Percentiles rank a stretch among this genome's conserved stretches.
Evolutionary conservation across 106 monocot genomes (phyloP).

Genomic region (Narthecium ossifragum): DNA sequence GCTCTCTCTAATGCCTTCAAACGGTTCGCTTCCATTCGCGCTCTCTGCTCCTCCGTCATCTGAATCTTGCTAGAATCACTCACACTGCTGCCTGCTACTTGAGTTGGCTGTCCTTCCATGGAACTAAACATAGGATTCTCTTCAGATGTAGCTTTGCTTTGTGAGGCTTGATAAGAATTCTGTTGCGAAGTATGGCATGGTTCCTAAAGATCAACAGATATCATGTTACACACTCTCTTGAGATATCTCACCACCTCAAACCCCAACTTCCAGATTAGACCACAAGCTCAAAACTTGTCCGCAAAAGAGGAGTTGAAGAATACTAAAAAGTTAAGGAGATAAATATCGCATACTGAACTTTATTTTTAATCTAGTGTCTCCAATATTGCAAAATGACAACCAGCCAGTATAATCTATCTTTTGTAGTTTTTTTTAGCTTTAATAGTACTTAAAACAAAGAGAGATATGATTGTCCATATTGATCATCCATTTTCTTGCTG

Average conservation of each 20-base stretch:
- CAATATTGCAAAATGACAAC: no score
- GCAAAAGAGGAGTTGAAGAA: background rate
- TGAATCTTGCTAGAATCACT: conserved; percentile 14
- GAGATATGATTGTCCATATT: no score
- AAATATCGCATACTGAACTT: no score
- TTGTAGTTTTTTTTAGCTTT: no score
- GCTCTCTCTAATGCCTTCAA: conserved; percentile 75
- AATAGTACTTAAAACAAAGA: no score
- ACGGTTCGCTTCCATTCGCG: conserved; percentile 82
- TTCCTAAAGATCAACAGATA: background rate
- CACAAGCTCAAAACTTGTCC: background rate
- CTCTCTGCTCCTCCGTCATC: conserved; percentile 83
- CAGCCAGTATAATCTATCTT: no score
- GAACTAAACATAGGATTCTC: background rate
- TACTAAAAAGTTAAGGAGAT: no score
- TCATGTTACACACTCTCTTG: background rate
- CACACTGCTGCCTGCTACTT: background rate
- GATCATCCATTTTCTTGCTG: no score
- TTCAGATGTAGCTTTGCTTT: conserved; percentile 6
- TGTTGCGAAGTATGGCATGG: conserved; percentile 4
- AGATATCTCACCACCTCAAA: background rate
- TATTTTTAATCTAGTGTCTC: no score
- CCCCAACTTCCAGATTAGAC: background rate
- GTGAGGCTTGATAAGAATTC: conserved; percentile 16
- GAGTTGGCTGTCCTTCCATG: conserved; percentile 1